phyloP scores from a whole-genome alignment of 139 green algal species.

The Haematococcus sp. region DNA sequence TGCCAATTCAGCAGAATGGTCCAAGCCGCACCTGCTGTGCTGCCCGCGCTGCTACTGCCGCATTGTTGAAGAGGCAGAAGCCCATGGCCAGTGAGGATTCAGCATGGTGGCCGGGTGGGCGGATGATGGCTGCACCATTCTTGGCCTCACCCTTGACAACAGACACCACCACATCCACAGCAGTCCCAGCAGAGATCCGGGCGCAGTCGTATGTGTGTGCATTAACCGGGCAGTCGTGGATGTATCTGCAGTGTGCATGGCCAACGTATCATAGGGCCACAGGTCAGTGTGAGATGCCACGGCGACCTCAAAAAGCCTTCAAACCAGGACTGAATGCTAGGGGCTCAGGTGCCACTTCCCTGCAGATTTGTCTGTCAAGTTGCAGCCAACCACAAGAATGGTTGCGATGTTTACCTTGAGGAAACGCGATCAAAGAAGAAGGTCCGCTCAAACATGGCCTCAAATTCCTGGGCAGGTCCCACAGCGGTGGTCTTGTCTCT shows the following conservation, averaged over 20 bases:
- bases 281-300: too few relatives aligned
- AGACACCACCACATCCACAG: conserved; percentile 49
- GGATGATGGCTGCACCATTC: conserved; percentile 47
- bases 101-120: conserved; percentile 70
- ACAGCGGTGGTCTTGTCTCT: neutral
- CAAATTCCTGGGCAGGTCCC: neutral
- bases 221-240: conserved; percentile 69
- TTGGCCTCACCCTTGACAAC: conserved; percentile 39
- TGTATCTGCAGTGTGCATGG: conserved; percentile 13
- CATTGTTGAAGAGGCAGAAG: conserved; percentile 91
- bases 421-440: neutral
- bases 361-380: too few relatives aligned
- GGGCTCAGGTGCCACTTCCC: too few relatives aligned
- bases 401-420: neutral
- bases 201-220: conserved; percentile 60
- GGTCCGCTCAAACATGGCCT: neutral
- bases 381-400: too few relatives aligned
- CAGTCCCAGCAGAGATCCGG: conserved; percentile 62
- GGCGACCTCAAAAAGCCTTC: too few relatives aligned
- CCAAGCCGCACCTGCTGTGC: conserved; percentile 25
- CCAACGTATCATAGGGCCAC: too few relatives aligned
- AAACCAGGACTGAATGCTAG: too few relatives aligned
- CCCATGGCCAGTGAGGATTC: conserved; percentile 70
- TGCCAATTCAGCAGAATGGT: neutral
- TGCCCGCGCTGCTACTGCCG: conserved; percentile 54